Conservation (phyloP, 106 monocot genomes). For the Dendrobium catenatum region DNA sequence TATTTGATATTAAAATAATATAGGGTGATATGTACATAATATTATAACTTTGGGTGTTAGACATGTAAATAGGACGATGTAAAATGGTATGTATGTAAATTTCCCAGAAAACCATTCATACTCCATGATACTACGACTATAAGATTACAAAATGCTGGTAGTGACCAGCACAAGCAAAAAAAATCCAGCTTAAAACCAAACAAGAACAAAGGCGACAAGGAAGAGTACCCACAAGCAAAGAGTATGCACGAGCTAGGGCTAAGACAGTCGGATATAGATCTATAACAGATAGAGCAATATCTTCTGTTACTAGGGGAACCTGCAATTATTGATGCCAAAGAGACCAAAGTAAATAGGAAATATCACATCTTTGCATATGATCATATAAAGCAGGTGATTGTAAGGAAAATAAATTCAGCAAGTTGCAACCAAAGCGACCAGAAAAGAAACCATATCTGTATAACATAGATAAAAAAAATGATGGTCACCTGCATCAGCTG, state of each 20-base stretch:
- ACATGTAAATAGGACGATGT: too few relatives aligned
- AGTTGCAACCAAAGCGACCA: not conserved
- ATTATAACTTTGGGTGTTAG: too few relatives aligned
- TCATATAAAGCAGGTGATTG: not conserved
- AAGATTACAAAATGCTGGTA: too few relatives aligned
- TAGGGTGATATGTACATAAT: too few relatives aligned
- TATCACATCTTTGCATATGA: too few relatives aligned
- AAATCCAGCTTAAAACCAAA: not conserved
- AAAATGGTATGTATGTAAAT: too few relatives aligned
- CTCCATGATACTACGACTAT: too few relatives aligned
- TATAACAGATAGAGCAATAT: slow-evolving; percentile 67
- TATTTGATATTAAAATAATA: too few relatives aligned
- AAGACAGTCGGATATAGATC: slow-evolving; percentile 69
- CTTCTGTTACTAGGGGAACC: slow-evolving; percentile 91
- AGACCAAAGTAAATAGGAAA: not conserved
- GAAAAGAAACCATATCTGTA: not conserved
- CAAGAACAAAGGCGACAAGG: not conserved
- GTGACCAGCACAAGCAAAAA: not conserved
- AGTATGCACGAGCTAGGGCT: slow-evolving; percentile 57
- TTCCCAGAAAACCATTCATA: too few relatives aligned
- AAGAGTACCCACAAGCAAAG: slow-evolving; percentile 46
- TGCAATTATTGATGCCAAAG: slow-evolving; percentile 9
- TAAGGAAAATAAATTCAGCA: not conserved
- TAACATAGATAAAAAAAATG: not conserved
- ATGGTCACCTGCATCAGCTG: slow-evolving; percentile 94